These are phyloP conservation scores for Gossypium laxum DNA, from an alignment of 441 rosid genomes.

Conservation along the genomic window DNA sequence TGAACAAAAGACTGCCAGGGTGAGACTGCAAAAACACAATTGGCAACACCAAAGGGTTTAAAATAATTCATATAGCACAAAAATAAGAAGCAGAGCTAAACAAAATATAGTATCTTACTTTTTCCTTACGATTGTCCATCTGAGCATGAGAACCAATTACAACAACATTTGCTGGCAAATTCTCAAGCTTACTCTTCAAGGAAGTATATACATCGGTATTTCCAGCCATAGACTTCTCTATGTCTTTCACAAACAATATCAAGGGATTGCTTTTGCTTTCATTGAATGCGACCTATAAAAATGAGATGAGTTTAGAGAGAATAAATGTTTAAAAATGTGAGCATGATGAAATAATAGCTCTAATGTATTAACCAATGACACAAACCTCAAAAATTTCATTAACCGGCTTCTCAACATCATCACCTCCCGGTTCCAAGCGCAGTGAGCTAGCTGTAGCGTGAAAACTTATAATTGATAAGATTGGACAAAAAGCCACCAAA, in stretches of 20 bases:
- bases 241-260: conserved; percentile 77
- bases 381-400: conserved; percentile 83
- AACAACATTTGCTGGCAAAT: conserved; percentile 61
- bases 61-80: neutral
- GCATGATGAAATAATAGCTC: conserved; percentile 5
- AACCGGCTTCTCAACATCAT: conserved; percentile 73
- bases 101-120: conserved; percentile 38
- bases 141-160: conserved; percentile 81
- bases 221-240: conserved; percentile 77
- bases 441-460: conserved; percentile 22
- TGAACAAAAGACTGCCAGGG: conserved; percentile 88
- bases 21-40: conserved; percentile 54
- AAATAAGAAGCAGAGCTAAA: conserved; percentile 3
- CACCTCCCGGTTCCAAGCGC: conserved; percentile 70
- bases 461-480: conserved; percentile 1
- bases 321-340: conserved; percentile 9
- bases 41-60: neutral
- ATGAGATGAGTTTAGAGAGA: conserved; percentile 18
- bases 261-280: conserved; percentile 68
- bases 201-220: conserved; percentile 62
- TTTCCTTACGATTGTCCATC: conserved; percentile 88
- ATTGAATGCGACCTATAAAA: conserved; percentile 53
- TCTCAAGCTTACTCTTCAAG: conserved; percentile 70
- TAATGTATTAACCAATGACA: conserved; percentile 9
- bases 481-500: neutral